Conservation (phyloP, 495 filamentous ascomycete species). For the Hypoxylon fragiforme region DNA sequence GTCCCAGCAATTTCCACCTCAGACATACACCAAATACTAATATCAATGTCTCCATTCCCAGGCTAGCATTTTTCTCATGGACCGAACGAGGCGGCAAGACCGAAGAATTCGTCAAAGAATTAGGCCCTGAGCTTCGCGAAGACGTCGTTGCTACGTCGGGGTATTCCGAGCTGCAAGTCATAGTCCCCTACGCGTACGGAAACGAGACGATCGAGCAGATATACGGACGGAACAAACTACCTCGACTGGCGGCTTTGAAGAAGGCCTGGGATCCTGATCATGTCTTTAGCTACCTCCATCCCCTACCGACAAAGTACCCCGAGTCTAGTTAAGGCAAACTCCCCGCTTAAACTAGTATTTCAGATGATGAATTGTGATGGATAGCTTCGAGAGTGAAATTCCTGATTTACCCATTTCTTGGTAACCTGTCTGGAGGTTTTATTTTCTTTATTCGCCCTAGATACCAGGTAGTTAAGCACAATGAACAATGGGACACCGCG, state of each 20-base stretch:
- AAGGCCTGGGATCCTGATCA: constrained; percentile 36
- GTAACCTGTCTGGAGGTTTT: too few species aligned
- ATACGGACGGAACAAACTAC: constrained; percentile 37
- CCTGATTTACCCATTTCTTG: too few species aligned
- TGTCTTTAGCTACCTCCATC: constrained; percentile 24
- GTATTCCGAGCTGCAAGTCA: constrained; percentile 30
- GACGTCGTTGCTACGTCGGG: constrained; percentile 31
- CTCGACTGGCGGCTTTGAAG: constrained; percentile 34
- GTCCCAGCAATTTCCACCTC: too few species aligned
- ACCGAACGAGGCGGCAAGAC: not conserved
- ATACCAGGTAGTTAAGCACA: too few species aligned
- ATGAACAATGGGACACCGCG: too few species aligned
- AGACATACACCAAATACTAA: too few species aligned
- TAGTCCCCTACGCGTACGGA: constrained; percentile 44
- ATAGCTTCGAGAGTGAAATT: too few species aligned
- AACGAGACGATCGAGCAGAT: constrained; percentile 38
- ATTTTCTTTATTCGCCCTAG: too few species aligned
- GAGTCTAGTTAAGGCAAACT: too few species aligned
- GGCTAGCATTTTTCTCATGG: not conserved
- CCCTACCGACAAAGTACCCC: not conserved
- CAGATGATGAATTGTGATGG: too few species aligned
- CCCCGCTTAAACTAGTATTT: too few species aligned
- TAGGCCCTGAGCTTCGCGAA: constrained; percentile 6
- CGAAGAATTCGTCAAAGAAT: not conserved
- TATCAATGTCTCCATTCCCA: too few species aligned